A percentile compares a stretch with the other conserved stretches of the same genome.
These are phyloP conservation scores for Exophiala mesophila DNA, from an alignment of 2,329 filamentous ascomycete genomes.

Conservation along the genomic window DNA sequence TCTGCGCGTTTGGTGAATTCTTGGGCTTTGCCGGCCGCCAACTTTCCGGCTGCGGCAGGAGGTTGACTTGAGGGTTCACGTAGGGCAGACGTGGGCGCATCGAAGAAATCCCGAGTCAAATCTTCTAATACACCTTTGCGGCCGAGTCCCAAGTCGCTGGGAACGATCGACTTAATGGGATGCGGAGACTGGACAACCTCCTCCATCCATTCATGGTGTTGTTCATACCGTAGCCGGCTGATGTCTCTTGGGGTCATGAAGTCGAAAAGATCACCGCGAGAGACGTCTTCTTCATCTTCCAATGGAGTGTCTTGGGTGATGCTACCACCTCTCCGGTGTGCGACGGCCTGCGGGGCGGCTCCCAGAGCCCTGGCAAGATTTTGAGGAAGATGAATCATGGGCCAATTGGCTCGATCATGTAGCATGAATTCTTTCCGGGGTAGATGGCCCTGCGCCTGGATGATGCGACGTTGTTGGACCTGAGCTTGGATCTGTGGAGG, in stretches of 20 bases:
- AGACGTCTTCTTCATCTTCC: conserved; percentile 87
- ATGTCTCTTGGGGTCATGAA: conserved; percentile 84
- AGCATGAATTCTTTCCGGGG: conserved; percentile 93
- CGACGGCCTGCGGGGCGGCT: conserved; percentile 11
- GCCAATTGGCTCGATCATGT: conserved; percentile 84
- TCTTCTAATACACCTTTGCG: conserved; percentile 74
- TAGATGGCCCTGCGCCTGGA: conserved; percentile 74
- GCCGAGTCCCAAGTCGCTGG: conserved; percentile 81
- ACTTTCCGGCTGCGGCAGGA: conserved; percentile 49
- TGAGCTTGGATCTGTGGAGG: conserved; percentile 38
- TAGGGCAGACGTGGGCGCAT: conserved; percentile 47
- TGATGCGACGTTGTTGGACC: conserved; percentile 47
- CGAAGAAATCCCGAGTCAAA: conserved; percentile 80
- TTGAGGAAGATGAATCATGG: conserved; percentile 66
- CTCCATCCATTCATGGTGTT: conserved; percentile 99
- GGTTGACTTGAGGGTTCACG: conserved; percentile 28
- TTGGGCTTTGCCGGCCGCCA: conserved; percentile 72
- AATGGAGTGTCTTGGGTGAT: conserved; percentile 48
- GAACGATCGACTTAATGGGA: conserved; percentile 74
- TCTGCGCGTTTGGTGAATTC: conserved; percentile 77
- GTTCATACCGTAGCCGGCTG: conserved; percentile 77
- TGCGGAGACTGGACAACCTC: conserved; percentile 92
- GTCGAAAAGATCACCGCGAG: conserved; percentile 83
- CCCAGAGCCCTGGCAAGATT: conserved; percentile 19
- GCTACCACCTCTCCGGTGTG: conserved; percentile 41